Evolutionary conservation across 129 eudicot genomes (phyloP).

Genomic region (Escallonia herrerae): DNA sequence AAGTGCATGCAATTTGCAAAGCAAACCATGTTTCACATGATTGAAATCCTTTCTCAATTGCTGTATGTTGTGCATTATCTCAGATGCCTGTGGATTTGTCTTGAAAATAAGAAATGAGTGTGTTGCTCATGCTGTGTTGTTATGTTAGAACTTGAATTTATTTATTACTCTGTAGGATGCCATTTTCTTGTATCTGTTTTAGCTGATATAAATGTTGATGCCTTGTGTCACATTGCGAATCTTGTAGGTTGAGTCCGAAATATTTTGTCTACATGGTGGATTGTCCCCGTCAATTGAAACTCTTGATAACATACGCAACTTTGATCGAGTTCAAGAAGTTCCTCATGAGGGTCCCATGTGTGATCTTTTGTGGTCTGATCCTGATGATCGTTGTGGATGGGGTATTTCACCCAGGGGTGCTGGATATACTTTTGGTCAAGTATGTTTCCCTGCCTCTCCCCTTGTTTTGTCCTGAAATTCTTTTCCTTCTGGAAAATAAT

Average conservation of each 20-base stretch:
- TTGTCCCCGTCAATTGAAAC: conserved; percentile 85
- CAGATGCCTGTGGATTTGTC: too few species aligned
- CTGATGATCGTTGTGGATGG: conserved; percentile 96
- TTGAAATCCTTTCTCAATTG: too few species aligned
- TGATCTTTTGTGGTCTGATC: conserved; percentile 88
- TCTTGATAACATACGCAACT: conserved; percentile 67
- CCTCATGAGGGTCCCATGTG: conserved; percentile 97
- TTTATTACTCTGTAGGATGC: too few species aligned
- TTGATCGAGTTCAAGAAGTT: conserved; percentile 90
- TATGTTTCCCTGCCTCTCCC: conserved; percentile 16
- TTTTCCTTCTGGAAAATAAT: not conserved
- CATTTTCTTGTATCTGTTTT: too few species aligned
- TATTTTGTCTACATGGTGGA: conserved; percentile 91
- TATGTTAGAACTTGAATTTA: too few species aligned
- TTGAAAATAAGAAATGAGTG: too few species aligned
- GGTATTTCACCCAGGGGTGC: conserved; percentile 94
- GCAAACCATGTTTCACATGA: too few species aligned
- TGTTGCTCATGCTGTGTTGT: too few species aligned
- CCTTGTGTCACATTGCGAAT: not conserved
- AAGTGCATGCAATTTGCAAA: too few species aligned
- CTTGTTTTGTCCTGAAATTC: not conserved
- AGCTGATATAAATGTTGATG: too few species aligned
- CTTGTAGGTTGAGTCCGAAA: conserved; percentile 71
- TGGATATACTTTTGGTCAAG: conserved; percentile 92
- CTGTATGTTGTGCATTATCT: too few species aligned